A percentile compares a stretch with the other conserved stretches of the same genome.
These are phyloP conservation scores for Chlamydomonas applanata DNA, from an alignment of 139 green algal species.

Conservation along the genomic window DNA sequence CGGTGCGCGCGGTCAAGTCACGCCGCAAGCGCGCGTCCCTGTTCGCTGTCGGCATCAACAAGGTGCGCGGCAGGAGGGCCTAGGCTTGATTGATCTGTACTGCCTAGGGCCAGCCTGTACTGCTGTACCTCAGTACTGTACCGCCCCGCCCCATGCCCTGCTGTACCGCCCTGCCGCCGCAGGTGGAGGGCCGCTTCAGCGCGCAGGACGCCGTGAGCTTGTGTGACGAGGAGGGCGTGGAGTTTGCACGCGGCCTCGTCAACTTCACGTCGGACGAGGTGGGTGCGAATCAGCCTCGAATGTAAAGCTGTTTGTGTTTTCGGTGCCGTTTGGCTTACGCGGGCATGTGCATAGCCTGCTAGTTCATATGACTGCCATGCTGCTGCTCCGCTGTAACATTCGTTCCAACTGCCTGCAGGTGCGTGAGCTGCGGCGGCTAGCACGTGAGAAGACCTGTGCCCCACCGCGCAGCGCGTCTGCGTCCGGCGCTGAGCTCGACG, in stretches of 20 bases:
- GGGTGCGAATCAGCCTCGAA: too few species aligned
- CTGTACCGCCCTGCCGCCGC: too few species aligned
- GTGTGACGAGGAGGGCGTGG: slow-evolving; percentile 62
- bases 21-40: slow-evolving; percentile 62
- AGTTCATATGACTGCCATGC: not conserved
- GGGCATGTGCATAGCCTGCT: too few species aligned
- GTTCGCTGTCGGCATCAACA: slow-evolving; percentile 76
- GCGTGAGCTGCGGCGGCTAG: not conserved
- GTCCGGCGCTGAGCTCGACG: slow-evolving; percentile 16
- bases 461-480: not conserved
- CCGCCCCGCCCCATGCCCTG: too few species aligned
- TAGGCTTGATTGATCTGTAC: too few species aligned
- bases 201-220: slow-evolving; percentile 67
- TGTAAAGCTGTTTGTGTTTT: too few species aligned
- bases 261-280: slow-evolving; percentile 69
- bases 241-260: slow-evolving; percentile 80
- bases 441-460: not conserved
- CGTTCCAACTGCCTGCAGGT: not conserved
- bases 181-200: slow-evolving; percentile 22
- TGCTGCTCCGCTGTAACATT: not conserved
- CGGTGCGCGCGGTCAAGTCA: slow-evolving; percentile 66
- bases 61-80: slow-evolving; percentile 37
- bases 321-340: too few species aligned
- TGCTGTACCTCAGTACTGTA: too few species aligned
- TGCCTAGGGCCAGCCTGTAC: too few species aligned